Evolutionary conservation across 2,329 filamentous ascomycete genomes (phyloP).

Genomic region (Talaromyces sp.): DNA sequence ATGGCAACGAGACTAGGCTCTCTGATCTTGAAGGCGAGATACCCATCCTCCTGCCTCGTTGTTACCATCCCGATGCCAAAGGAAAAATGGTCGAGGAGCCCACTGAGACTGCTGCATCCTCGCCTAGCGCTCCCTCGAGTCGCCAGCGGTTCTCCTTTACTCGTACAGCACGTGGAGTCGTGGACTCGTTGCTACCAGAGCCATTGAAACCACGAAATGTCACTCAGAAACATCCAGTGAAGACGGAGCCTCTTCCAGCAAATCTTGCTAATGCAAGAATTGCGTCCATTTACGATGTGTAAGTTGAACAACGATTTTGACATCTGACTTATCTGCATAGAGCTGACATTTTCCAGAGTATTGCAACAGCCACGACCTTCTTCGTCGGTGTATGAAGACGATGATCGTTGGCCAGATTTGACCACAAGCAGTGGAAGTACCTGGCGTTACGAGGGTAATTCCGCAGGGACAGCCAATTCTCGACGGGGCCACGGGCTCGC

Average conservation of each 20-base stretch:
- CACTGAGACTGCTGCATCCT: neutral
- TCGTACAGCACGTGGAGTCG: conserved; percentile 12
- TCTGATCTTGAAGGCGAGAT: conserved; percentile 7
- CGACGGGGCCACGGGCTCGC: neutral
- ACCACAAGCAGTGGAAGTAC: conserved; percentile 11
- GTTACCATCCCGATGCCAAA: conserved; percentile 5
- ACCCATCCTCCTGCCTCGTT: conserved; percentile 8
- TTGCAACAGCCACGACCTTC: conserved; percentile 7
- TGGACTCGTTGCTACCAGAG: conserved; percentile 15
- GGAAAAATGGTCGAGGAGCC: neutral
- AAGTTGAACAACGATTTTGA: neutral
- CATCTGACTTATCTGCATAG: neutral
- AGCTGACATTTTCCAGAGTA: neutral
- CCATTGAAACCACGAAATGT: conserved; percentile 12
- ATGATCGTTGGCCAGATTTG: conserved; percentile 11
- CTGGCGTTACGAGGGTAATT: conserved; percentile 9
- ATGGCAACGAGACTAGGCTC: neutral
- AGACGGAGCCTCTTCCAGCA: neutral
- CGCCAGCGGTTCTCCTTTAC: conserved; percentile 12
- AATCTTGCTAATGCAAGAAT: conserved; percentile 2
- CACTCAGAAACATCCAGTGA: neutral
- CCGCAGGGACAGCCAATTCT: neutral
- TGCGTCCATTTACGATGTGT: conserved; percentile 3
- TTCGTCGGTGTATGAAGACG: conserved; percentile 14
- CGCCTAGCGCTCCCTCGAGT: neutral